Conservation (phyloP, 2,329 filamentous ascomycete species). For the Stachybotrys elegans region DNA sequence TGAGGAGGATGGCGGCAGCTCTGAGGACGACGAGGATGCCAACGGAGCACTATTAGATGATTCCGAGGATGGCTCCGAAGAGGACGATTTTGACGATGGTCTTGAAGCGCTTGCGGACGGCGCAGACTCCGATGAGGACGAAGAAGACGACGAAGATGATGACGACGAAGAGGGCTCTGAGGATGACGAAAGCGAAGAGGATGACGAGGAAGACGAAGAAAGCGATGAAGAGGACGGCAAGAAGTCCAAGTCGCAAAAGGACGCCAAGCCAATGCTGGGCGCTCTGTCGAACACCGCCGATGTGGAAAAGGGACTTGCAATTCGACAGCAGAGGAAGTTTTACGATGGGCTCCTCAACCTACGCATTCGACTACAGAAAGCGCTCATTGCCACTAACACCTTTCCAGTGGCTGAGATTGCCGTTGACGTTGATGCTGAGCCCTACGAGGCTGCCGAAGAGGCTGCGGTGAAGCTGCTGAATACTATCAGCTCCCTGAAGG, state of each 20-base stretch:
- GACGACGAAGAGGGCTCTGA: conserved; percentile 28
- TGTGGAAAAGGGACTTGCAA: conserved; percentile 76
- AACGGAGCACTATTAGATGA: conserved; percentile 31
- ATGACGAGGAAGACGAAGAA: conserved; percentile 30
- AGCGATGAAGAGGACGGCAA: conserved; percentile 24
- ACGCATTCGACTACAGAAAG: conserved; percentile 90
- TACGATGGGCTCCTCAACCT: conserved; percentile 89
- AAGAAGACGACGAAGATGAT: conserved; percentile 27
- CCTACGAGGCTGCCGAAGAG: conserved; percentile 72
- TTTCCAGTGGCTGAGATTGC: conserved; percentile 44
- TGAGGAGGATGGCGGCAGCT: conserved; percentile 25
- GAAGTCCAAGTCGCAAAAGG: conserved; percentile 14
- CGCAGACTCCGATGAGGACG: conserved; percentile 24
- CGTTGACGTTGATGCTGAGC: conserved; percentile 37
- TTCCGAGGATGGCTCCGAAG: conserved; percentile 24
- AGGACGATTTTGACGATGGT: conserved; percentile 33
- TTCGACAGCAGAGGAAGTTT: conserved; percentile 77
- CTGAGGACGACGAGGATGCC: conserved; percentile 25
- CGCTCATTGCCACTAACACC: conserved; percentile 75
- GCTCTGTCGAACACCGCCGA: conserved; percentile 43
- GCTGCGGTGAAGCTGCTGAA: conserved; percentile 83
- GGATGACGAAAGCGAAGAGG: conserved; percentile 29
- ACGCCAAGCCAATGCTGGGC: conserved; percentile 27
- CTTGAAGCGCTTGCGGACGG: conserved; percentile 28
- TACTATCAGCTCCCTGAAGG: conserved; percentile 66